A percentile compares a stretch with the other conserved stretches of the same genome.
phyloP scores from a whole-genome alignment of 768 basidiomycete species.

The Termitomyces sp. region DNA sequence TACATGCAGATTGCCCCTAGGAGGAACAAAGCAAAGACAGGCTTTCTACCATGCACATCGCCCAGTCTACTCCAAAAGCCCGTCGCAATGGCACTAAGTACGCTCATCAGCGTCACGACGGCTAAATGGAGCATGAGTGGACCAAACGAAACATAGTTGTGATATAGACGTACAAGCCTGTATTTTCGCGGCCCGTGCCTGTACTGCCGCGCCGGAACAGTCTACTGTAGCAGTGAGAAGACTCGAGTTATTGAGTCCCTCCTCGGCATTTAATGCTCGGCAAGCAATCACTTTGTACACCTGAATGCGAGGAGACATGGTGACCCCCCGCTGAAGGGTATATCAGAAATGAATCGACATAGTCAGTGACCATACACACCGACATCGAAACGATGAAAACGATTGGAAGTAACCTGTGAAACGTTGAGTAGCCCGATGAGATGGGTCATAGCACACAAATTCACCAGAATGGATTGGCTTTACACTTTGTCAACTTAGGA shows the following conservation, averaged over 20 bases:
- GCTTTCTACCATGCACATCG: constrained; percentile 72
- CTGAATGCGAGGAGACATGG: constrained; percentile 72
- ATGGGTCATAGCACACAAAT: constrained; percentile 7
- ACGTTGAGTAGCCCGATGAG: not conserved
- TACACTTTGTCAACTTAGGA: constrained; percentile 20
- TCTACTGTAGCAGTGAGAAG: constrained; percentile 14
- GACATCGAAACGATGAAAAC: constrained; percentile 61
- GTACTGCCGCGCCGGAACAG: constrained; percentile 47
- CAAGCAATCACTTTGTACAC: constrained; percentile 79
- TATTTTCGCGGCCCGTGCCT: constrained; percentile 65
- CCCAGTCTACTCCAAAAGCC: constrained; percentile 85
- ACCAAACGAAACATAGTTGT: not conserved
- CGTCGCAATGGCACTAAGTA: constrained; percentile 76
- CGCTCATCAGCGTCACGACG: constrained; percentile 73
- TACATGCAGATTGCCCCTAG: constrained; percentile 73
- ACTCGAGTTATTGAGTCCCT: constrained; percentile 15
- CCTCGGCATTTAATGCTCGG: constrained; percentile 35
- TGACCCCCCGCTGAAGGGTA: constrained; percentile 63
- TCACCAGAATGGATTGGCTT: constrained; percentile 43
- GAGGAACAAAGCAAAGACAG: constrained; percentile 61
- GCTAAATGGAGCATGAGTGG: constrained; percentile 24
- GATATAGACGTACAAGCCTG: constrained; percentile 45
- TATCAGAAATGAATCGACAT: constrained; percentile 6
- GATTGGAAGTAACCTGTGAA: constrained; percentile 65
- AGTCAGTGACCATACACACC: constrained; percentile 33